Conservation (phyloP, 2,329 filamentous ascomycete species). For the Colletotrichum sp. region DNA sequence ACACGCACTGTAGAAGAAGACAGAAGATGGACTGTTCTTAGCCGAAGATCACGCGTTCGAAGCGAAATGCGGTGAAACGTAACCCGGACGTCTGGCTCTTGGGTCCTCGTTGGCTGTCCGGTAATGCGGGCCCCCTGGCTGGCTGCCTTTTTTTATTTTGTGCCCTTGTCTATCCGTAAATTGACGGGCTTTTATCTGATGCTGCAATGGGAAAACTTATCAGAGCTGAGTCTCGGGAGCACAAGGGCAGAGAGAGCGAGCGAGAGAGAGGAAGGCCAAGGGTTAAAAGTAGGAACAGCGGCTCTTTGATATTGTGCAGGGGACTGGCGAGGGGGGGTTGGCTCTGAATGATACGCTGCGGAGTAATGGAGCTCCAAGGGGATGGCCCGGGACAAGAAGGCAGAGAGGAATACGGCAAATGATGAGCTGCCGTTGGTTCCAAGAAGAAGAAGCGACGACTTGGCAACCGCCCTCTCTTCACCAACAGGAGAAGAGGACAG, state of each 20-base stretch:
- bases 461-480: background rate
- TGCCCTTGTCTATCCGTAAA: background rate
- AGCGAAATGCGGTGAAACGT: constrained; percentile 16
- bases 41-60: background rate
- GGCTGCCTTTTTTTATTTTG: background rate
- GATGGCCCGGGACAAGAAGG: background rate
- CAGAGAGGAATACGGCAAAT: background rate
- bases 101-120: background rate
- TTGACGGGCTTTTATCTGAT: background rate
- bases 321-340: background rate
- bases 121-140: background rate
- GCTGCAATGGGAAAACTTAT: background rate
- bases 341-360: background rate
- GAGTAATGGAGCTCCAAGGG: constrained; percentile 1
- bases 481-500: background rate
- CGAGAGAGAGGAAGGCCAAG: background rate
- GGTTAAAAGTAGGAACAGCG: background rate
- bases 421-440: background rate
- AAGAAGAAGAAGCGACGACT: background rate
- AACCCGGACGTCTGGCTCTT: constrained; percentile 9
- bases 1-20: background rate
- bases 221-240: background rate
- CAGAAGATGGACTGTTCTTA: background rate
- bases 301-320: background rate
- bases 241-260: background rate